Conservation (phyloP, 495 filamentous ascomycete species). For the Penicillium arizonense region DNA sequence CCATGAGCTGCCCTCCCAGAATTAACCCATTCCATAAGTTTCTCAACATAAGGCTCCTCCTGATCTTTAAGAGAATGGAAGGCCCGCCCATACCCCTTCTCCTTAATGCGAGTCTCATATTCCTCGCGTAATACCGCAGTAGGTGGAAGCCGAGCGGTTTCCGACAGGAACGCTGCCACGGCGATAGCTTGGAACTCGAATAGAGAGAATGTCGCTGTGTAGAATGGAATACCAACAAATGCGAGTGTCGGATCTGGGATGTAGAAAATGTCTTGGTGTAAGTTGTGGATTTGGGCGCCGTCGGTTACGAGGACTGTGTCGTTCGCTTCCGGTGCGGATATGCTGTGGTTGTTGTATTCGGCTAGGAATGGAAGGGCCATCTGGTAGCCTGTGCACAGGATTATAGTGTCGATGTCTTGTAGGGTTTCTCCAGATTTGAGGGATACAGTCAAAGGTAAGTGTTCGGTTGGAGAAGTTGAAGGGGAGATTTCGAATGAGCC, state of each 20-base stretch:
- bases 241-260: conserved; percentile 61
- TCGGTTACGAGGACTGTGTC: conserved; percentile 59
- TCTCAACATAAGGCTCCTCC: conserved; percentile 55
- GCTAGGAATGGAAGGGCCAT: conserved; percentile 58
- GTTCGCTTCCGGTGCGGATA: conserved; percentile 32
- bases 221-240: conserved; percentile 61
- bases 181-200: conserved; percentile 67
- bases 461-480: conserved; percentile 29
- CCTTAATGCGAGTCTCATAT: conserved; percentile 43
- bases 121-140: conserved; percentile 48
- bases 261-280: conserved; percentile 67
- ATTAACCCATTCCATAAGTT: conserved; percentile 56
- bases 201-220: conserved; percentile 60
- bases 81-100: conserved; percentile 47
- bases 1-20: conserved; percentile 23
- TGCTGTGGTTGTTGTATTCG: conserved; percentile 39
- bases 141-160: conserved; percentile 47
- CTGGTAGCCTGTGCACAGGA: conserved; percentile 66
- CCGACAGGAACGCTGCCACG: conserved; percentile 54
- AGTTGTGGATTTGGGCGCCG: conserved; percentile 63
- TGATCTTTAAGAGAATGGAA: conserved; percentile 56
- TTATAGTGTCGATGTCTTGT: conserved; percentile 50
- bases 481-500: conserved; percentile 21
- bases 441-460: conserved; percentile 30
- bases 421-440: conserved; percentile 45